Base-by-base conservation (phyloP, 805 yeast genomes). In the Hanseniaspora pseudoguilliermondii region DNA sequence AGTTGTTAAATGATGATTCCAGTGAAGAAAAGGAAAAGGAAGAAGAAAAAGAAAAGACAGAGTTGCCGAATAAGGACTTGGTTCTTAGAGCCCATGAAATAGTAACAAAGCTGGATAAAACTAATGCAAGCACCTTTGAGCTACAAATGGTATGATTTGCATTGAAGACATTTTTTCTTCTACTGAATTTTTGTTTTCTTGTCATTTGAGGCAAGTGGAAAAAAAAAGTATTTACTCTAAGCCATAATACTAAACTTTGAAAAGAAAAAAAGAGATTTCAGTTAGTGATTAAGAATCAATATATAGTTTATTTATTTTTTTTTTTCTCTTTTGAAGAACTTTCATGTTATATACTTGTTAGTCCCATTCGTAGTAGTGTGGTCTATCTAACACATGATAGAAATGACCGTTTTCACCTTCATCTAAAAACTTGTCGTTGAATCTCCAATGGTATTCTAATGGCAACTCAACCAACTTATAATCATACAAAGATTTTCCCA, bases 301-400 rank as follows among this genome's bases (percentile, higher is more conserved):
- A 32, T 32, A 32, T 32, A 32, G 15, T 32, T 4, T 1, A 13
- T 2, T 29, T 25, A 5, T 25, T 25, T 3, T 25, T 49, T 36
- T 49, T 15, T 40, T n/a, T n/a, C n/a, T n/a, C n/a, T n/a, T 49
- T 40, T n/a, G 8, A 39, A 39, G 7, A n/a, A 16, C n/a, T 29
- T 27, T 4, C 15, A 27, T 27, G 29, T 27, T 42, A 15, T 38
- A 40, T 16, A 41, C 5, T n/a, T 8, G 16, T n/a, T 34, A 41
- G 10, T 18, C n/a, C 56, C 56, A 48, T 8, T 60, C 75, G 64
- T 78, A 88, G 66, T 90, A 90, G 60, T 95, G 77, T 3, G 98
- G 98, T 68, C 85, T 93, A 61, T 88, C 93, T 69, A 93, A 89
- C 0, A 93, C 98, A 68, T 93, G 97, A 74, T 84, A 93, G 60